phyloP scores from a whole-genome alignment of 1,139 yeast genomes.

The Protomyces inundatus region DNA sequence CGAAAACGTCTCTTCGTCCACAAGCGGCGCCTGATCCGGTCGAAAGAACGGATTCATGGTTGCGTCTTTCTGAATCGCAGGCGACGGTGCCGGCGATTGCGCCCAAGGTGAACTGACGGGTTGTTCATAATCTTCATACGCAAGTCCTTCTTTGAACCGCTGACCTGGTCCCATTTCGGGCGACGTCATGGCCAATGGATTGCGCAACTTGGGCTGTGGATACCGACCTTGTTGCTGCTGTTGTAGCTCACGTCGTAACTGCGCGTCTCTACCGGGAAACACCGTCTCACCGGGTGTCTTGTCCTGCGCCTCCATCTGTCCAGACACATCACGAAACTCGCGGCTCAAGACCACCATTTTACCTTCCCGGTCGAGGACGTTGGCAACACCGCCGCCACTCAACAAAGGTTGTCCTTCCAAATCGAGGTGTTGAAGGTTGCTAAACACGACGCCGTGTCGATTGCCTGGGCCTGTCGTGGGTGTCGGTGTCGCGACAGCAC shows the following conservation, averaged over 20 bases:
- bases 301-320: neutral
- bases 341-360: constrained; percentile 37
- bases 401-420: constrained; percentile 39
- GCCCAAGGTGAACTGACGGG: constrained; percentile 38
- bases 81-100: constrained; percentile 39
- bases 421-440: constrained; percentile 35
- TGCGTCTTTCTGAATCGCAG: constrained; percentile 36
- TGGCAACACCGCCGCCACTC: constrained; percentile 37
- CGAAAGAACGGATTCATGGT: constrained; percentile 36
- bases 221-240: constrained; percentile 1
- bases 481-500: neutral
- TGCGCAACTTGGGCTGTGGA: constrained; percentile 24
- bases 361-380: constrained; percentile 36
- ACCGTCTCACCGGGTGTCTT: constrained; percentile 12
- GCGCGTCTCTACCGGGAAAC: neutral
- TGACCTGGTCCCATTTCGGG: neutral
- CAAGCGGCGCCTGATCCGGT: constrained; percentile 12
- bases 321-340: constrained; percentile 33
- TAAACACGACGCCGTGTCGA: constrained; percentile 7
- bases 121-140: constrained; percentile 37
- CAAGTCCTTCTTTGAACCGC: neutral
- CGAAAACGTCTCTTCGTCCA: constrained; percentile 17
- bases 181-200: constrained; percentile 26
- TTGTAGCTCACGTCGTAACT: constrained; percentile 6
- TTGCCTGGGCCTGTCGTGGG: neutral